phyloP scores from a whole-genome alignment of 805 yeast genomes.

The Candida golubevii region DNA sequence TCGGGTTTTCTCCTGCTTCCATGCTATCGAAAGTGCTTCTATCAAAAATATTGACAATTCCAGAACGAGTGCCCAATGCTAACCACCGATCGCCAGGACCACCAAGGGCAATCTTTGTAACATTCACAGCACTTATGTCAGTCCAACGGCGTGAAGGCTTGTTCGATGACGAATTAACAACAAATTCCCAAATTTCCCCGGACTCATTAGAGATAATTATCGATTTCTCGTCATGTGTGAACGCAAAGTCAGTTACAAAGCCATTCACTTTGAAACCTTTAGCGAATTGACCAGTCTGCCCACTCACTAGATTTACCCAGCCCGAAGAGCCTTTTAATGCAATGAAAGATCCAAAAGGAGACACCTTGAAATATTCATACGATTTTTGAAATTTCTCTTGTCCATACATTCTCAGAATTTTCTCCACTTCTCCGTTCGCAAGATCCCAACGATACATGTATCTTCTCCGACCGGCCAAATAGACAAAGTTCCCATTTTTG shows the following conservation, averaged over 20 bases:
- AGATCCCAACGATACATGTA: conserved; percentile 93
- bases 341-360: conserved; percentile 66
- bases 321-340: conserved; percentile 84
- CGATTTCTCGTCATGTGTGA: conserved; percentile 45
- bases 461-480: conserved; percentile 87
- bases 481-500: conserved; percentile 47
- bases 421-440: conserved; percentile 64
- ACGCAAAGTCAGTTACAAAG: conserved; percentile 72
- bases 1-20: conserved; percentile 18
- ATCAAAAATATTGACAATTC: conserved; percentile 86
- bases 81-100: conserved; percentile 70
- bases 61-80: conserved; percentile 86
- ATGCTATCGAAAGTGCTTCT: conserved; percentile 25
- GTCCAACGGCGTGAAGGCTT: conserved; percentile 63
- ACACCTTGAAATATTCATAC: conserved; percentile 79
- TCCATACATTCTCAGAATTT: conserved; percentile 85
- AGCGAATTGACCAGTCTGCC: conserved; percentile 79
- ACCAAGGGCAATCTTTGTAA: conserved; percentile 72
- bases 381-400: conserved; percentile 81
- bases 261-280: conserved; percentile 90
- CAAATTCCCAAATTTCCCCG: conserved; percentile 91
- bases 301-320: conserved; percentile 79
- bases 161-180: conserved; percentile 14
- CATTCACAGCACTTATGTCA: conserved; percentile 82
- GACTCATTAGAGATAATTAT: conserved; percentile 58